These are phyloP conservation scores for Trypanosoma lewisi DNA, from an alignment of 208 protist species.

Conservation along the genomic window DNA sequence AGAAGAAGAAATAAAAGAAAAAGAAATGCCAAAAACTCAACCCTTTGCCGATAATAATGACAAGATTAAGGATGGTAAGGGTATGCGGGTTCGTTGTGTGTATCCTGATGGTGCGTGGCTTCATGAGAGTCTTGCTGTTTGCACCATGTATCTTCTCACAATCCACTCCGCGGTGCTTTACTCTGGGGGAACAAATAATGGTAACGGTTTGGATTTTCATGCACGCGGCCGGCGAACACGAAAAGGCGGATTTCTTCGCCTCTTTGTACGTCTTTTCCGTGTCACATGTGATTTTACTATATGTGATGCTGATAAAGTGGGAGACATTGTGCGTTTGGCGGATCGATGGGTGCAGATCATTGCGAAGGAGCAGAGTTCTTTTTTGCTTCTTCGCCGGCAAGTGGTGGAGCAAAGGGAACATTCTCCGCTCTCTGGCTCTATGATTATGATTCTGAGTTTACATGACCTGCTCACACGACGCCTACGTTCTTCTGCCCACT, in stretches of 20 bases:
- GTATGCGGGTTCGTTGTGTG: slow-evolving; percentile 32
- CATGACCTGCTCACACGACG: slow-evolving; percentile 73
- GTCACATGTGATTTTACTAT: slow-evolving; percentile 66
- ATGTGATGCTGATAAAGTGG: slow-evolving; percentile 28
- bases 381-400: slow-evolving; percentile 35
- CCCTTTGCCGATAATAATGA: slow-evolving; percentile 12
- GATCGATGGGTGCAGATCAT: slow-evolving; percentile 45
- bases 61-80: too few relatives aligned
- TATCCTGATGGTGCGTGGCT: slow-evolving; percentile 74
- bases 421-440: slow-evolving; percentile 54
- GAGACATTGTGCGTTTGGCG: slow-evolving; percentile 37
- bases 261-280: slow-evolving; percentile 82
- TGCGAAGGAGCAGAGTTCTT: slow-evolving; percentile 38
- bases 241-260: slow-evolving; percentile 67
- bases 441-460: slow-evolving; percentile 59
- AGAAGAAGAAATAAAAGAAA: background rate
- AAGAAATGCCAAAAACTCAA: background rate
- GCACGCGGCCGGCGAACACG: slow-evolving; percentile 14
- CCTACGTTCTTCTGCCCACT: slow-evolving; percentile 41
- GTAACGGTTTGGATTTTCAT: background rate
- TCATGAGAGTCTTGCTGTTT: slow-evolving; percentile 65
- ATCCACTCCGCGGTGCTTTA: slow-evolving; percentile 50
- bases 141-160: slow-evolving; percentile 60
- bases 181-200: slow-evolving; percentile 39
- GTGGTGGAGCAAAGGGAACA: slow-evolving; percentile 52